phyloP scores from a whole-genome alignment of 768 basidiomycete genomes.

The Lyophyllum shimeji region DNA sequence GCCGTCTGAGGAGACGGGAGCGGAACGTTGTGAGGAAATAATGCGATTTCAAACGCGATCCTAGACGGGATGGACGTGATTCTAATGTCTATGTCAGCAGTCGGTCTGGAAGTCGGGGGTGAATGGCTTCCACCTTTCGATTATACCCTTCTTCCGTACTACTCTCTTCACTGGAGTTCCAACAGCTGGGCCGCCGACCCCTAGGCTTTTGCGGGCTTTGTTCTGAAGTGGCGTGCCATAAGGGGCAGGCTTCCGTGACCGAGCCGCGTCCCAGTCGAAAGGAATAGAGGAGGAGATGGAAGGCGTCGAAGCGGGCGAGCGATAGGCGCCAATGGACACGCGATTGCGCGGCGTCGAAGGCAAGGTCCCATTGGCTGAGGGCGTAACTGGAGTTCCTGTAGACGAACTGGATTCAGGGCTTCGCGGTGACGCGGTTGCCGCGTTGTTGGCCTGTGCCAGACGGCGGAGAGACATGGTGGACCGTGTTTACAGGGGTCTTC shows the following conservation, averaged over 20 bases:
- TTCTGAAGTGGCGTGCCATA: constrained; percentile 60
- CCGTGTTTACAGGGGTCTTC: not conserved
- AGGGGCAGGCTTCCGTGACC: constrained; percentile 68
- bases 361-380: constrained; percentile 26
- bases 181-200: constrained; percentile 21
- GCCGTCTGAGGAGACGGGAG: constrained; percentile 65
- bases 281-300: constrained; percentile 76
- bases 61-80: constrained; percentile 65
- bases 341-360: constrained; percentile 46
- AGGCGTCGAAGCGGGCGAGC: constrained; percentile 64
- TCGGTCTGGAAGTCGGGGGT: not conserved
- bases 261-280: constrained; percentile 87
- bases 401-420: constrained; percentile 19
- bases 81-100: constrained; percentile 31
- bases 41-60: constrained; percentile 75
- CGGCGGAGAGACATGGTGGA: constrained; percentile 53
- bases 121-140: constrained; percentile 51
- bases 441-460: constrained; percentile 52
- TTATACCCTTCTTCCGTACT: constrained; percentile 61
- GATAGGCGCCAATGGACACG: constrained; percentile 51
- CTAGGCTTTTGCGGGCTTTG: constrained; percentile 45
- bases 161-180: constrained; percentile 48
- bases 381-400: constrained; percentile 26
- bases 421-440: constrained; percentile 40
- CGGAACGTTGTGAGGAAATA: constrained; percentile 81